These are phyloP conservation scores for Metschnikowia dekortorum DNA, from an alignment of 805 yeast species.

Conservation along the genomic window DNA sequence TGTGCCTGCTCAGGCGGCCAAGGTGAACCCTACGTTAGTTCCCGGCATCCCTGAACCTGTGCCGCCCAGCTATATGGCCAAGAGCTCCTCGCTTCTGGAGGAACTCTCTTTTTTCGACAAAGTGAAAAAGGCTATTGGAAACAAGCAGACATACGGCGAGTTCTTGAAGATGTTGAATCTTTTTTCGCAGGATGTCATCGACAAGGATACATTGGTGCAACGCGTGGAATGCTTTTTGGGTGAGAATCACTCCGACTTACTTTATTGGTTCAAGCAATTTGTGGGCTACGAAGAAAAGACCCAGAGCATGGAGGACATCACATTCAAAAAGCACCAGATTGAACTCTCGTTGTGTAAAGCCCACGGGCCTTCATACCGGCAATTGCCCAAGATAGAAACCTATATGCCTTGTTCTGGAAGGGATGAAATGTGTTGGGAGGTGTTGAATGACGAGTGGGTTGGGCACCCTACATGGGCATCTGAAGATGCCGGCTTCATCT, in stretches of 20 bases:
- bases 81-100: constrained; percentile 64
- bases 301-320: constrained; percentile 79
- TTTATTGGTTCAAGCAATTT: constrained; percentile 88
- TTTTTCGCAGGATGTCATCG: constrained; percentile 87
- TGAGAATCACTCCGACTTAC: constrained; percentile 62
- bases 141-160: constrained; percentile 87
- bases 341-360: constrained; percentile 90
- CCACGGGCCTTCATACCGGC: constrained; percentile 91
- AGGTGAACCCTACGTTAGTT: constrained; percentile 59
- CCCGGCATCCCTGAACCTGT: constrained; percentile 87
- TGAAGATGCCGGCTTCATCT: constrained; percentile 96
- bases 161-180: constrained; percentile 83
- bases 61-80: constrained; percentile 39
- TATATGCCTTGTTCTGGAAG: constrained; percentile 97
- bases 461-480: constrained; percentile 99
- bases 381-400: constrained; percentile 88
- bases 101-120: constrained; percentile 90
- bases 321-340: constrained; percentile 83
- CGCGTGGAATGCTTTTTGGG: constrained; percentile 86
- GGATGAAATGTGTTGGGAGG: constrained; percentile 99
- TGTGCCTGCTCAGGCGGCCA: constrained; percentile 23
- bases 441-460: constrained; percentile 97
- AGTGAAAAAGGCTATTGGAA: constrained; percentile 82
- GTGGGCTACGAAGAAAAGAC: constrained; percentile 88
- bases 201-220: constrained; percentile 73